phyloP scores from a whole-genome alignment of 2,329 filamentous ascomycete genomes.

The Monilinia aucupariae region DNA sequence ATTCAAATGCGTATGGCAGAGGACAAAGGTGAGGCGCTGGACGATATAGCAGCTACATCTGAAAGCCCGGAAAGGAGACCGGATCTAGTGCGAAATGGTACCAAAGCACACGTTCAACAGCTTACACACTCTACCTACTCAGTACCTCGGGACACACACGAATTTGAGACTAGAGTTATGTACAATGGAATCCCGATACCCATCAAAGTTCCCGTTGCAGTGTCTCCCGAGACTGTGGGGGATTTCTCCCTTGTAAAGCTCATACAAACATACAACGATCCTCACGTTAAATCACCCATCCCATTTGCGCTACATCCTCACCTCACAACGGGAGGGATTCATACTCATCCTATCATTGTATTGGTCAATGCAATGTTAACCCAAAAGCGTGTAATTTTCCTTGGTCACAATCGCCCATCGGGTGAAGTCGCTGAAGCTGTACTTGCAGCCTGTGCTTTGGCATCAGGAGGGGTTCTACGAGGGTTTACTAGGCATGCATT shows the following conservation, averaged over 20 bases:
- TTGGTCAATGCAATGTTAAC: constrained; percentile 91
- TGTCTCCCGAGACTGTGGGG: constrained; percentile 92
- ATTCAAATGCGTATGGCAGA: constrained; percentile 74
- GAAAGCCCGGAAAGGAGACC: constrained; percentile 40
- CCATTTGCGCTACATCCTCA: constrained; percentile 85
- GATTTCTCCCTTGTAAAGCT: constrained; percentile 97
- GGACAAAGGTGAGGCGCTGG: constrained; percentile 43
- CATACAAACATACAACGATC: constrained; percentile 85
- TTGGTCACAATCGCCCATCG: constrained; percentile 91
- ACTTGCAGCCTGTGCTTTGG: constrained; percentile 88
- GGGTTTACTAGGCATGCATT: constrained; percentile 96
- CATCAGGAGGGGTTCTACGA: constrained; percentile 83
- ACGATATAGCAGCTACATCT: constrained; percentile 44
- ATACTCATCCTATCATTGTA: constrained; percentile 91
- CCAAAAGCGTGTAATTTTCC: constrained; percentile 92
- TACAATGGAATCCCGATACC: constrained; percentile 97
- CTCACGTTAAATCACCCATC: constrained; percentile 76
- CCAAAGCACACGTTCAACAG: constrained; percentile 54
- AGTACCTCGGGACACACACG: constrained; percentile 89
- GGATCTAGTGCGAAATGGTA: constrained; percentile 49
- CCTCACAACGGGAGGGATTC: constrained; percentile 82
- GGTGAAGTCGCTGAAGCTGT: constrained; percentile 98
- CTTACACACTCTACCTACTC: constrained; percentile 58
- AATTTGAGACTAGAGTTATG: constrained; percentile 91
- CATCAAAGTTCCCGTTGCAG: constrained; percentile 89